phyloP scores from a whole-genome alignment of 2,329 filamentous ascomycete genomes.

The Cryphonectria japonica region DNA sequence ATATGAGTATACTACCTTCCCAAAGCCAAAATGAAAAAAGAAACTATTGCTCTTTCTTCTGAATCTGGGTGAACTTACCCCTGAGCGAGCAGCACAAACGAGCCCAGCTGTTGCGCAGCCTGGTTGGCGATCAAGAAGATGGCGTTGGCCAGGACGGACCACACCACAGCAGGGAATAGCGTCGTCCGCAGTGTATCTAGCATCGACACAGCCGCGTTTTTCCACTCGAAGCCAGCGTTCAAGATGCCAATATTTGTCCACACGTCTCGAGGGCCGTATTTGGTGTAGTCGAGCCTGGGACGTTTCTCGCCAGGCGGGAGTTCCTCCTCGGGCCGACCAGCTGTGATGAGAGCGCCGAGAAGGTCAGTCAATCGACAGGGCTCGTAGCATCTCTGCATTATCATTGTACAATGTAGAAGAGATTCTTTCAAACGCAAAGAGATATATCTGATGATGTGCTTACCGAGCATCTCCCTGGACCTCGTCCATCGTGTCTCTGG shows the following conservation, averaged over 20 bases:
- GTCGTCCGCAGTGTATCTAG: slow-evolving; percentile 39
- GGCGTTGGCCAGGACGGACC: slow-evolving; percentile 38
- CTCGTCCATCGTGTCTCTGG: slow-evolving; percentile 42
- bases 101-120: slow-evolving; percentile 35
- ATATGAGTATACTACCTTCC: neutral
- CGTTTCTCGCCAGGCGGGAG: slow-evolving; percentile 35
- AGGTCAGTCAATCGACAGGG: neutral
- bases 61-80: slow-evolving; percentile 25
- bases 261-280: slow-evolving; percentile 35
- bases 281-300: slow-evolving; percentile 36
- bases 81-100: slow-evolving; percentile 35
- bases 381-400: too few species aligned
- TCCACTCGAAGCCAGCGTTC: slow-evolving; percentile 37
- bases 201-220: slow-evolving; percentile 33
- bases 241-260: slow-evolving; percentile 41
- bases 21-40: too few species aligned
- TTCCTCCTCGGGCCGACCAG: slow-evolving; percentile 33
- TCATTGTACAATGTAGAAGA: too few species aligned
- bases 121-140: slow-evolving; percentile 37
- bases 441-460: neutral
- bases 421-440: too few species aligned
- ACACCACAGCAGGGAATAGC: slow-evolving; percentile 41
- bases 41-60: neutral
- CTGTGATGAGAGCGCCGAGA: slow-evolving; percentile 1
- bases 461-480: slow-evolving; percentile 38